A percentile compares a stretch with the other conserved stretches of the same genome.
Conservation (phyloP, 768 basidiomycete genomes). For the Suillus cothurnatus region DNA sequence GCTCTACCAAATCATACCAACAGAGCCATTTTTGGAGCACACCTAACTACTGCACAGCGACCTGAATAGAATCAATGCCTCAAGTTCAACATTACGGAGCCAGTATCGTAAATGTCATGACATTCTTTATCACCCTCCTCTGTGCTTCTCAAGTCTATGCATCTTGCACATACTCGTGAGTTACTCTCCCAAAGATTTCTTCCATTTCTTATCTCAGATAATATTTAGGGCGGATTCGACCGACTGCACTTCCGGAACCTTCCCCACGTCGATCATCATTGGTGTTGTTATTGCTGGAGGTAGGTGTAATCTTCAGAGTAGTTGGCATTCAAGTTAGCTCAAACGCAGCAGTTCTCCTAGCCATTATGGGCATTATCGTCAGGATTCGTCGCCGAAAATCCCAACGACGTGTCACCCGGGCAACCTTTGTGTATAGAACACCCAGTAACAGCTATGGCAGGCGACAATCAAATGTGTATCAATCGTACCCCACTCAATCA, state of each 20-base stretch:
- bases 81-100: neutral
- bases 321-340: neutral
- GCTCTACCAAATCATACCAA: neutral
- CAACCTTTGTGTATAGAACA: neutral
- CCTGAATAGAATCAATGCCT: neutral
- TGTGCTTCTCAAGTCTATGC: conserved; percentile 5
- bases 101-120: neutral
- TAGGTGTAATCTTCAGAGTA: neutral
- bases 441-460: neutral
- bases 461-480: neutral
- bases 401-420: neutral
- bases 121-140: neutral
- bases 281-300: neutral
- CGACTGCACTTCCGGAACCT: neutral
- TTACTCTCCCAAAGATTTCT: no score
- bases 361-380: neutral
- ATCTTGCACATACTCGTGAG: neutral
- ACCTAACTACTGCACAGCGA: neutral
- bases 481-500: neutral
- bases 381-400: neutral
- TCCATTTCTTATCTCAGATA: neutral
- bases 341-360: neutral
- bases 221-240: neutral
- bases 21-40: neutral
- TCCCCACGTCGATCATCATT: neutral